These are phyloP conservation scores for Candida montana DNA, from an alignment of 805 yeast species.

Conservation along the genomic window DNA sequence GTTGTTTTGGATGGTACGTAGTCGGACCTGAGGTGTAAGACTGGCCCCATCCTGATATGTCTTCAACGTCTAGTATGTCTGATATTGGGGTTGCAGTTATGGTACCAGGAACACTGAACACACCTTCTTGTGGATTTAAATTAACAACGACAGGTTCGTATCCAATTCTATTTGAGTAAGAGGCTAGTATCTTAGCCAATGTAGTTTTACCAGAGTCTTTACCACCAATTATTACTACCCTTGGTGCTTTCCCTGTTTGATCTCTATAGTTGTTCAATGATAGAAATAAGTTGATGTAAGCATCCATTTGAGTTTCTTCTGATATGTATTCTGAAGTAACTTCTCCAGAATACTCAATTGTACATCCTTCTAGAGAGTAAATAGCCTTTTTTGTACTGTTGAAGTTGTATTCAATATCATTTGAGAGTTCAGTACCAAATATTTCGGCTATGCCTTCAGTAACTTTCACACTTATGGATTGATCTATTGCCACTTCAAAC, in stretches of 20 bases:
- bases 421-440: conserved; percentile 88
- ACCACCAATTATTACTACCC: conserved; percentile 68
- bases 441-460: conserved; percentile 76
- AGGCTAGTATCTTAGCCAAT: conserved; percentile 57
- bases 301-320: conserved; percentile 64
- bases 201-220: conserved; percentile 75
- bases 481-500: conserved; percentile 55
- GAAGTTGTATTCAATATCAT: conserved; percentile 56
- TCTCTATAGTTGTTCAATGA: conserved; percentile 57
- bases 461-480: conserved; percentile 46
- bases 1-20: conserved; percentile 79
- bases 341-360: conserved; percentile 36
- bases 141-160: conserved; percentile 69
- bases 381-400: conserved; percentile 50
- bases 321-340: conserved; percentile 55
- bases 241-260: conserved; percentile 28
- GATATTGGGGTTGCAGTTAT: conserved; percentile 79
- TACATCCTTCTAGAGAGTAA: conserved; percentile 62
- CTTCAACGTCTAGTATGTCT: conserved; percentile 73
- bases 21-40: conserved; percentile 73
- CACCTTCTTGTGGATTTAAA: conserved; percentile 69
- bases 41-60: conserved; percentile 62
- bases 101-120: conserved; percentile 76
- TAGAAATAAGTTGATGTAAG: conserved; percentile 65
- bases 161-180: conserved; percentile 74